Evolutionary conservation across 495 filamentous ascomycete genomes (phyloP).

Genomic region (Apodospora peruviana): DNA sequence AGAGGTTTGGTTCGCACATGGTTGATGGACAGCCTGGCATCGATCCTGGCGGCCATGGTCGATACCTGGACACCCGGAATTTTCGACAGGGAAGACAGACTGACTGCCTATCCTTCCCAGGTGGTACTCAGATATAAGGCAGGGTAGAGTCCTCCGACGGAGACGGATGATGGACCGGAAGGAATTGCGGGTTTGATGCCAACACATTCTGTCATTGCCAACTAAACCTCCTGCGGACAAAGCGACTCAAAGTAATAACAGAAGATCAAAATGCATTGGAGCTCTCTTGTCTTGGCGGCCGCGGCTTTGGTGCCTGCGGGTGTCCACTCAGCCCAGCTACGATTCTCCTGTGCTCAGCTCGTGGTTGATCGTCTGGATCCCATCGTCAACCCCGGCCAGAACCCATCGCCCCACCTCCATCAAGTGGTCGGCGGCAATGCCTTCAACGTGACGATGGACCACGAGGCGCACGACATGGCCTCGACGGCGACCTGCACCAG

Average conservation of each 20-base stretch:
- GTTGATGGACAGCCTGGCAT: neutral
- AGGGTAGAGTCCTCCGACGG: neutral
- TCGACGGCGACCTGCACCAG: constrained; percentile 24
- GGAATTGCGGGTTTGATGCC: neutral
- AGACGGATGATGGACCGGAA: neutral
- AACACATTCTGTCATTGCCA: neutral
- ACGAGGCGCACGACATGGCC: constrained; percentile 16
- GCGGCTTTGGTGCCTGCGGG: constrained; percentile 1
- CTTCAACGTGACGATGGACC: constrained; percentile 26
- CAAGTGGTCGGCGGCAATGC: constrained; percentile 26
- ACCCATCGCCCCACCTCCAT: constrained; percentile 14
- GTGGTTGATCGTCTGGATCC: constrained; percentile 9
- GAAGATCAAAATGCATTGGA: constrained; percentile 1
- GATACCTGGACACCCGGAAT: no score
- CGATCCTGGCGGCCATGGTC: neutral
- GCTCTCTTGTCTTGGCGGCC: neutral
- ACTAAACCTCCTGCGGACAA: neutral
- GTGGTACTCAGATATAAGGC: neutral
- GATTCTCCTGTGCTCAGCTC: constrained; percentile 48
- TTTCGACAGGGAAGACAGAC: no score
- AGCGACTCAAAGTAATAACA: neutral
- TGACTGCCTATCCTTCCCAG: no score
- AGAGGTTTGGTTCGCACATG: neutral
- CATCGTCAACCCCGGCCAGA: constrained; percentile 8
- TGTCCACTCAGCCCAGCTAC: constrained; percentile 33